These are phyloP conservation scores for Nannizzia gypsea DNA, from an alignment of 2,329 filamentous ascomycete species.

Conservation along the genomic window DNA sequence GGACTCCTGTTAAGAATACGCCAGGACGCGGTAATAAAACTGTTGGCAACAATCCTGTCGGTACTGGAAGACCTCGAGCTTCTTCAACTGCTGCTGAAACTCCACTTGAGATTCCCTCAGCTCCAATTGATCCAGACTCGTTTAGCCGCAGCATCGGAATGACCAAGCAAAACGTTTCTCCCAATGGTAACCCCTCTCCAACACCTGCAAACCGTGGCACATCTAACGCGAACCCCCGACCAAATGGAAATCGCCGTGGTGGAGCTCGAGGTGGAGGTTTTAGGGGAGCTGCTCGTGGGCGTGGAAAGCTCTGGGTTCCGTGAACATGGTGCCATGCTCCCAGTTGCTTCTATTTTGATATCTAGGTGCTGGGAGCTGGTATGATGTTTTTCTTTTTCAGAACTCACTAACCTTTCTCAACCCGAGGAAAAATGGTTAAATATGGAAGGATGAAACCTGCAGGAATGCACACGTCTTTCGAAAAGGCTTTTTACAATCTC, in stretches of 20 bases:
- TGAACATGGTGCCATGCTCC: conserved; percentile 18
- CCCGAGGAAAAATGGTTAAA: background rate
- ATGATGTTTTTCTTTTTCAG: background rate
- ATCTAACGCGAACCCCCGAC: conserved; percentile 24
- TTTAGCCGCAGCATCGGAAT: conserved; percentile 33
- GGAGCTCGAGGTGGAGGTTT: conserved; percentile 23
- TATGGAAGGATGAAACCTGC: background rate
- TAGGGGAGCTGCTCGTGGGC: conserved; percentile 29
- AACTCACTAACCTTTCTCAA: background rate
- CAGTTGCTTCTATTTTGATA: background rate
- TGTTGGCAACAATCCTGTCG: conserved; percentile 6
- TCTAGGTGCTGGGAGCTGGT: background rate
- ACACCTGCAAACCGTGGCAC: conserved; percentile 23
- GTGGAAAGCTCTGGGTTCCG: conserved; percentile 37
- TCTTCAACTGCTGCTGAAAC: conserved; percentile 19
- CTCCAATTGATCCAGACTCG: conserved; percentile 39
- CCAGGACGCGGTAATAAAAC: conserved; percentile 9
- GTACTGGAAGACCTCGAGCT: conserved; percentile 14
- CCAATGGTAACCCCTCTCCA: conserved; percentile 19
- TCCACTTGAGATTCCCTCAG: conserved; percentile 33
- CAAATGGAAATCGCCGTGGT: conserved; percentile 25
- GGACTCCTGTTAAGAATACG: conserved; percentile 21
- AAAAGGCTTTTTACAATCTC: background rate
- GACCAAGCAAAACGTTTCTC: conserved; percentile 22
- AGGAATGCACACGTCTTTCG: background rate